Percentiles rank a stretch among this genome's conserved stretches.
Evolutionary conservation across 176 grass and related monocot species (phyloP).

Genomic region (Metroxylon sagu): DNA sequence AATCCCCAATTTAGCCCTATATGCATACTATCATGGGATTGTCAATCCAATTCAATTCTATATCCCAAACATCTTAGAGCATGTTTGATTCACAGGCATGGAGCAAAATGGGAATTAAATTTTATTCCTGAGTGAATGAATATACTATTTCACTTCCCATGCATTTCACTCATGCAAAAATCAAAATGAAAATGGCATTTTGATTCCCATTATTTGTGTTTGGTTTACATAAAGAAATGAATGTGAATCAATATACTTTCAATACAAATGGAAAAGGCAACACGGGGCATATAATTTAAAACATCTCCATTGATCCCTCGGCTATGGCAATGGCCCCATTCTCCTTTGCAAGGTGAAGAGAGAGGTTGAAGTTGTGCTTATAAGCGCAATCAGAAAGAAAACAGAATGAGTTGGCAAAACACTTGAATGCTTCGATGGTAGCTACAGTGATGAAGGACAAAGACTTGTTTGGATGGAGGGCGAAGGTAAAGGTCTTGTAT

Average conservation of each 20-base stretch:
- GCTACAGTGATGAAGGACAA: neutral
- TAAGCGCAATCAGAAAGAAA: constrained; percentile 33
- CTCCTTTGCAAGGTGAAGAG: neutral
- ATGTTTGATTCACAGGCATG: too few relatives aligned
- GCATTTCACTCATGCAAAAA: too few relatives aligned
- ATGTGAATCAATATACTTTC: constrained; percentile 39
- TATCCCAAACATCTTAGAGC: too few relatives aligned
- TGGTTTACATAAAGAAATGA: constrained; percentile 60
- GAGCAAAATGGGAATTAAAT: too few relatives aligned
- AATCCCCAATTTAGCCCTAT: too few relatives aligned
- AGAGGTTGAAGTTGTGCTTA: constrained; percentile 12
- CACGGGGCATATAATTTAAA: constrained; percentile 76
- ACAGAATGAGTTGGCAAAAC: constrained; percentile 28
- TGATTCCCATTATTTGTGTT: too few relatives aligned
- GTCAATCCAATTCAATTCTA: too few relatives aligned
- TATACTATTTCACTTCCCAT: too few relatives aligned
- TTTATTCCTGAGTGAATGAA: too few relatives aligned
- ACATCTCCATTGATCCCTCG: constrained; percentile 15
- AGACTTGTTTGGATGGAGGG: constrained; percentile 29
- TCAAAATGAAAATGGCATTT: too few relatives aligned
- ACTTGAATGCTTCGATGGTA: constrained; percentile 35
- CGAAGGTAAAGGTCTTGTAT: constrained; percentile 59
- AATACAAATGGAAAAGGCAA: constrained; percentile 51
- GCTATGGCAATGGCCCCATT: too few relatives aligned
- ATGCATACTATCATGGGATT: too few relatives aligned